These are phyloP conservation scores for Iberis amara DNA, from an alignment of 441 rosid species.

Conservation along the genomic window DNA sequence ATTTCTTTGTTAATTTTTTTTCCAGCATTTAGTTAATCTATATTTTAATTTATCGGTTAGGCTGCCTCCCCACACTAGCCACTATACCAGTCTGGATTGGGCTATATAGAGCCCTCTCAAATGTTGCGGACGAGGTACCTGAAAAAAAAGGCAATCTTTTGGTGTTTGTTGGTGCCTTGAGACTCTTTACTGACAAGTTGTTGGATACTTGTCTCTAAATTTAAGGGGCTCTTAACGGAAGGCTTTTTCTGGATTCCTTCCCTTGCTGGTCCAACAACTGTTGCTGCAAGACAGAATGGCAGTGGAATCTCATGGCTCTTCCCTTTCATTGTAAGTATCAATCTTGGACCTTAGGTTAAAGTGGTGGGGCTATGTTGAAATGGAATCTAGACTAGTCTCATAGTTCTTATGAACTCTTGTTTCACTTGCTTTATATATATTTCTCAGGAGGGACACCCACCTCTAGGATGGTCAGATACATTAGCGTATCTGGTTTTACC, in stretches of 20 bases:
- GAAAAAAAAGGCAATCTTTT: neutral
- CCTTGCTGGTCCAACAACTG: constrained; percentile 84
- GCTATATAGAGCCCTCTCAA: constrained; percentile 90
- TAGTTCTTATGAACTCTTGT: too few species aligned
- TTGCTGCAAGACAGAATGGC: constrained; percentile 78
- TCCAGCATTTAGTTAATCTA: constrained; percentile 1
- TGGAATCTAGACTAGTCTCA: neutral
- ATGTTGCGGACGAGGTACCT: constrained; percentile 83
- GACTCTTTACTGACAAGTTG: constrained; percentile 22
- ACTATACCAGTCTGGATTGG: constrained; percentile 98
- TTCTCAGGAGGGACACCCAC: constrained; percentile 89
- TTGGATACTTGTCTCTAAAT: constrained; percentile 20
- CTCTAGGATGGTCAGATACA: constrained; percentile 91
- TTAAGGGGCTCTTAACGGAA: constrained; percentile 89
- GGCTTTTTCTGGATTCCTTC: constrained; percentile 99
- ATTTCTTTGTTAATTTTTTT: neutral
- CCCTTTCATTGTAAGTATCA: constrained; percentile 66
- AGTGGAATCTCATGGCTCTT: constrained; percentile 91
- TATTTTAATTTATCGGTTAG: constrained; percentile 33
- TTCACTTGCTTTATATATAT: neutral
- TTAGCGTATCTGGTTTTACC: constrained; percentile 89
- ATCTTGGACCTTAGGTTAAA: neutral
- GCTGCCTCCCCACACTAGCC: constrained; percentile 91
- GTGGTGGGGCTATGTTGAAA: neutral
- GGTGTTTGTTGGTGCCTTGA: neutral